Base-by-base conservation (phyloP, 2,329 filamentous ascomycete genomes). In the Leptosphaerulina australis region DNA sequence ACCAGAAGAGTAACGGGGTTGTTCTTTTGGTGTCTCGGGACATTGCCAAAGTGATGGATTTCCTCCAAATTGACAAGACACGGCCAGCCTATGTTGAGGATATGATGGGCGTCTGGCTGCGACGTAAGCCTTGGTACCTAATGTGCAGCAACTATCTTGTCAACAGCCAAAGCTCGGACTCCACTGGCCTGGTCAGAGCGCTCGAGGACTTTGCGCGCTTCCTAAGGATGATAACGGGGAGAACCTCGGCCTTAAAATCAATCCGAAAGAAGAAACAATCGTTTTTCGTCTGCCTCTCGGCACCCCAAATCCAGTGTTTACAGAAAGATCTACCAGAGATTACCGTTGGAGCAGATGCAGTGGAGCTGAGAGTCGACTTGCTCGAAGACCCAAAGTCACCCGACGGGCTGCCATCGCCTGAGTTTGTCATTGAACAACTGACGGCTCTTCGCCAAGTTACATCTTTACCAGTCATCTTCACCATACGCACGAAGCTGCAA, bases 71-170 rank as follows among this genome's bases (percentile, higher is more conserved):
- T 35, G 94, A 99, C 76, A 91, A 95, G 77, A 91, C 88, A 17
- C 84, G 94, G 5, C 94, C 94, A 20, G 93, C 93, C 7, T 97
- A 96, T 68, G 87, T 91, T 4, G 91, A 94, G 61, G 88, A 97
- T 65, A 96, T 97, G 78, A 88, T 91, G 76, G 86, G 85, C 8
- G 93, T 99, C 2, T 99, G 96, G 80, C 78, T 90, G 49, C 87
- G 93, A 44, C 86, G 94, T 28, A 94, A 91, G 71, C 88, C 87
- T 3, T 96, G 90, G 86, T 97, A 91, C 73, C 82, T 90, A 49
- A 85, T 93, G 70, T 97, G 94, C 79, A 97, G 92, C 77, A 99
- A 96, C 69, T 88, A 91, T 63, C 86, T 95, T 62, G 97, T 96
- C 76, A 89, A 93, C 76, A 96, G 90, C 71, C 90, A 91, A 40